A percentile compares a stretch with the other conserved stretches of the same genome.
Conservation (phyloP, 805 yeast genomes). For the Teunomyces atbi region DNA sequence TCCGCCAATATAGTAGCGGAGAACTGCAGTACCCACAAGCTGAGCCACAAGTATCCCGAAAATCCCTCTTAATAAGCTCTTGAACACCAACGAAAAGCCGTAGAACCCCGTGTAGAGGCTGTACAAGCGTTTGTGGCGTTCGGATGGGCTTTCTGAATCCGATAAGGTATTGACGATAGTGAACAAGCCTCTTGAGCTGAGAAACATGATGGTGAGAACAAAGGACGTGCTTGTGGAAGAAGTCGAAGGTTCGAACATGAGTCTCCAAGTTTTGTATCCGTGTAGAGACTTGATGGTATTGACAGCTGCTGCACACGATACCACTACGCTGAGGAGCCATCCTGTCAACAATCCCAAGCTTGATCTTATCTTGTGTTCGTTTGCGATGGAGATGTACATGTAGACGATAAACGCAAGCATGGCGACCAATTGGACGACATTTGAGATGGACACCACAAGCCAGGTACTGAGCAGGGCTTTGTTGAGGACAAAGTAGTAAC, state of each 20-base stretch:
- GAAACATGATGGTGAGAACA: conserved; percentile 22
- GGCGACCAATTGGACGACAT: background rate
- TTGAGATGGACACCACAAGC: conserved; percentile 5
- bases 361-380: conserved; percentile 34
- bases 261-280: conserved; percentile 22
- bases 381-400: conserved; percentile 30
- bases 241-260: conserved; percentile 27
- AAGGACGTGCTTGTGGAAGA: conserved; percentile 21
- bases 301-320: conserved; percentile 28
- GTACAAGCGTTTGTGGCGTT: conserved; percentile 26
- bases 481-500: conserved; percentile 12
- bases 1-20: conserved; percentile 14
- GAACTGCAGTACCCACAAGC: conserved; percentile 6
- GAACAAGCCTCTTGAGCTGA: conserved; percentile 31
- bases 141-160: conserved; percentile 17
- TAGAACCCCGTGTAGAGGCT: conserved; percentile 29
- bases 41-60: conserved; percentile 12
- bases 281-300: conserved; percentile 18
- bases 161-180: conserved; percentile 28
- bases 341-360: conserved; percentile 35
- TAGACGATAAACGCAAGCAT: conserved; percentile 16
- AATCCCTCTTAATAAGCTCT: conserved; percentile 19
- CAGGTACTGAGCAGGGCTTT: conserved; percentile 3
- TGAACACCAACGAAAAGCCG: conserved; percentile 25
- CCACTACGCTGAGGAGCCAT: conserved; percentile 29